These are phyloP conservation scores for Oehlia diaphana DNA, from an alignment of 192 early-diverging fungal species.

Conservation along the genomic window DNA sequence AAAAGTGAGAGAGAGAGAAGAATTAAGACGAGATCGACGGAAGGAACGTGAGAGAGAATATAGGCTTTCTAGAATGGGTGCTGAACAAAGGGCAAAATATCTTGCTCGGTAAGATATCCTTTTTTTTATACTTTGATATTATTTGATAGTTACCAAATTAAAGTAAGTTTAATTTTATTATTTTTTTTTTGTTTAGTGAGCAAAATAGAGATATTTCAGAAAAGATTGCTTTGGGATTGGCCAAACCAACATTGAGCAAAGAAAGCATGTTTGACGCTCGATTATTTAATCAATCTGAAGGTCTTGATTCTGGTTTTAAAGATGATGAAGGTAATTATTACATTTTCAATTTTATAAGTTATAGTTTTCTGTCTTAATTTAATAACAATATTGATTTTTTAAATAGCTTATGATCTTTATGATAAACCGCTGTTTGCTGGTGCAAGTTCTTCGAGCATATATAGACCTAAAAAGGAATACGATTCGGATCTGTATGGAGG, in stretches of 20 bases:
- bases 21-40: conserved; percentile 78
- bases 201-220: conserved; percentile 96
- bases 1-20: conserved; percentile 78
- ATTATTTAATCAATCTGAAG: conserved; percentile 90
- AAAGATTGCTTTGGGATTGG: conserved; percentile 96
- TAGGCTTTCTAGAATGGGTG: conserved; percentile 86
- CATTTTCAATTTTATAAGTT: neutral
- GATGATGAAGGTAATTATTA: conserved; percentile 69
- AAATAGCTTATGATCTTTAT: conserved; percentile 80
- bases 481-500: conserved; percentile 59
- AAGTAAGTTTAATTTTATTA: neutral
- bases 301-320: conserved; percentile 83
- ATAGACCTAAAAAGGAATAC: conserved; percentile 69
- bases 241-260: conserved; percentile 84
- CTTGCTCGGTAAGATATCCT: conserved; percentile 52
- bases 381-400: neutral
- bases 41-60: conserved; percentile 85
- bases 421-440: conserved; percentile 93
- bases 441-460: conserved; percentile 66
- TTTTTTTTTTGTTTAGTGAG: conserved; percentile 42
- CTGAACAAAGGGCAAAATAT: conserved; percentile 81
- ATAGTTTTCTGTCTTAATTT: neutral
- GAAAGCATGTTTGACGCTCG: conserved; percentile 95
- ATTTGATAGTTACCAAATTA: neutral
- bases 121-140: too few relatives aligned